Evolutionary conservation across 345 rosid genomes (phyloP).

Genomic region (Rhodomyrtus tomentosa): DNA sequence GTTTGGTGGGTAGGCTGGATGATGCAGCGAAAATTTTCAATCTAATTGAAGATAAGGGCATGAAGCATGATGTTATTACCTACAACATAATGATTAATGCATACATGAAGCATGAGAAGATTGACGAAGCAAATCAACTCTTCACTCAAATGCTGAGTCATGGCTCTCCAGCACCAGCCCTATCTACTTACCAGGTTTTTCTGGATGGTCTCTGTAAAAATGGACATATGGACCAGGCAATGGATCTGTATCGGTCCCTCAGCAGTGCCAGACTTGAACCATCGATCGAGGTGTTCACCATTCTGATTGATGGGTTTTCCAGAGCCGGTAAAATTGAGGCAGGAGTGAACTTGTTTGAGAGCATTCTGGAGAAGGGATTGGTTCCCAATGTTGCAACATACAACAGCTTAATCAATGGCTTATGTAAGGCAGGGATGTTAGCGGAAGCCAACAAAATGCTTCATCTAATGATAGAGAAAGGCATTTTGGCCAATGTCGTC

Average conservation of each 20-base stretch:
- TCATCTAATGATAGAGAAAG: background rate
- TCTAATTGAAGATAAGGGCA: background rate
- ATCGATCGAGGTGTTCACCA: background rate
- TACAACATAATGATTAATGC: background rate
- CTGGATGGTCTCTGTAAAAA: background rate
- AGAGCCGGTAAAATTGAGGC: background rate
- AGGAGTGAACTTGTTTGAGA: background rate
- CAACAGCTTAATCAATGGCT: background rate
- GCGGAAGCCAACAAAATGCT: too few relatives aligned
- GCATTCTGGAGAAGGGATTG: background rate
- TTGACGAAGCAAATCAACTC: background rate
- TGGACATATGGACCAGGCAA: background rate
- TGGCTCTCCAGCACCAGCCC: background rate
- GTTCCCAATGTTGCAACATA: background rate
- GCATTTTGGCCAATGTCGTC: background rate
- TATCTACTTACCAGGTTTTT: background rate
- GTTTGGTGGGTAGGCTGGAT: background rate
- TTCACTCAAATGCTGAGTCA: background rate
- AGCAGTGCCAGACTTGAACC: background rate
- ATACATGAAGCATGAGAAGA: background rate
- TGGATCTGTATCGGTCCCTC: background rate
- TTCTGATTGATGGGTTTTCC: background rate
- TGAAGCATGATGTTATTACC: background rate
- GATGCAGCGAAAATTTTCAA: background rate
- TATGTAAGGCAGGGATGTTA: too few relatives aligned